Conservation (phyloP, 345 rosid species). For the Hibiscus syriacus region DNA sequence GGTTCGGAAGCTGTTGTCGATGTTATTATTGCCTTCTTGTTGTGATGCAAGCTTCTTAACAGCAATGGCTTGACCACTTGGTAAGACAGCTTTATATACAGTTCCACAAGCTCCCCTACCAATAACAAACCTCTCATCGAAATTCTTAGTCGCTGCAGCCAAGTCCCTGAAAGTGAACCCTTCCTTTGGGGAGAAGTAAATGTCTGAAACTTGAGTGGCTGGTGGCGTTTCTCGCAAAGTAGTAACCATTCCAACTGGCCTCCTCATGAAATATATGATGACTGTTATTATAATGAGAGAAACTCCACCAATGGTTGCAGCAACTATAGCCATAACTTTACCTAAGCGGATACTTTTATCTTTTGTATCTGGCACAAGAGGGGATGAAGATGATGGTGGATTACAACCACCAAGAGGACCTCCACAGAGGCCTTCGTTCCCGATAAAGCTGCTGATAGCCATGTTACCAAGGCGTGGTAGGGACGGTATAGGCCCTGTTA, state of each 20-base stretch:
- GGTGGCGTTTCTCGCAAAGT: constrained; percentile 29
- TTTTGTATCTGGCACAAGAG: constrained; percentile 19
- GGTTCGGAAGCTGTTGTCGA: constrained; percentile 76
- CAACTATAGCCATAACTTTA: constrained; percentile 51
- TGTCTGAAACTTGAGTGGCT: constrained; percentile 37
- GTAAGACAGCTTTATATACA: constrained; percentile 70
- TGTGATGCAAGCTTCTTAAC: constrained; percentile 74
- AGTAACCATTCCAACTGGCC: constrained; percentile 29
- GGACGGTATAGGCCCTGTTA: constrained; percentile 61
- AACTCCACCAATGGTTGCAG: no score
- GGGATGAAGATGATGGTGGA: constrained; percentile 21
- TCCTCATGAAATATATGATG: constrained; percentile 53
- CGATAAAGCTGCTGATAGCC: constrained; percentile 43
- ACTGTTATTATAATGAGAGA: constrained; percentile 49
- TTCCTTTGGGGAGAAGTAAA: constrained; percentile 67
- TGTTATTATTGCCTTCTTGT: constrained; percentile 49
- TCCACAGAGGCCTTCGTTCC: constrained; percentile 71
- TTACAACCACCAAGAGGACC: constrained; percentile 46
- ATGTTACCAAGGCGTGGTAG: constrained; percentile 36
- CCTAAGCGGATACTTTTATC: constrained; percentile 27
- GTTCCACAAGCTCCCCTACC: constrained; percentile 95
- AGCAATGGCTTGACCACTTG: constrained; percentile 50
- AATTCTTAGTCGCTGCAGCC: constrained; percentile 59
- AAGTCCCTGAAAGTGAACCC: constrained; percentile 77
- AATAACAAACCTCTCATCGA: constrained; percentile 56